Percentiles rank a stretch among this genome's conserved stretches.
Conservation (phyloP, 2,329 filamentous ascomycete genomes). For the Fusarium duplospermum region DNA sequence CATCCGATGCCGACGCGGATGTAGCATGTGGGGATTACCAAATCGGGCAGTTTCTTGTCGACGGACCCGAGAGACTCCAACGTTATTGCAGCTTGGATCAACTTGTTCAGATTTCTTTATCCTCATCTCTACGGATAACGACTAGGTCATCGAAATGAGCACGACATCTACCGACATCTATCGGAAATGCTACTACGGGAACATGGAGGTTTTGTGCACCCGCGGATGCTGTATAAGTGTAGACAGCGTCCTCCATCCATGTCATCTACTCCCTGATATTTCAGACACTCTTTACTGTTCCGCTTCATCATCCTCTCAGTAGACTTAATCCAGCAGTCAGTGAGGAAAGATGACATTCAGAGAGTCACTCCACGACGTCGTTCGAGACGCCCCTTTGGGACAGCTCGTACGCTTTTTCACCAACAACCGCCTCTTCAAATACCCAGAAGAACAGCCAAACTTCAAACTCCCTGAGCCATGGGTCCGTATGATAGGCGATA, state of each 20-base stretch:
- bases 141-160: neutral
- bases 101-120: neutral
- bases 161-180: neutral
- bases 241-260: neutral
- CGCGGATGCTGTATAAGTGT: neutral
- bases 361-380: neutral
- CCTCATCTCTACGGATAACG: neutral
- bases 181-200: neutral
- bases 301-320: neutral
- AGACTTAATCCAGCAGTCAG: neutral
- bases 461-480: neutral
- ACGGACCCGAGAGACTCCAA: neutral
- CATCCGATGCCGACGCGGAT: neutral
- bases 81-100: neutral
- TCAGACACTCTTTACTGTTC: neutral
- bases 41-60: neutral
- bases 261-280: neutral
- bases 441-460: neutral
- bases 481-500: neutral
- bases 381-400: neutral
- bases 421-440: neutral
- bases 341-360: neutral
- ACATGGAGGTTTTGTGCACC: neutral
- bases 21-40: neutral
- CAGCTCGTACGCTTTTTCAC: neutral